phyloP scores from a whole-genome alignment of 2,329 filamentous ascomycete species.

The Zasmidium angulare region DNA sequence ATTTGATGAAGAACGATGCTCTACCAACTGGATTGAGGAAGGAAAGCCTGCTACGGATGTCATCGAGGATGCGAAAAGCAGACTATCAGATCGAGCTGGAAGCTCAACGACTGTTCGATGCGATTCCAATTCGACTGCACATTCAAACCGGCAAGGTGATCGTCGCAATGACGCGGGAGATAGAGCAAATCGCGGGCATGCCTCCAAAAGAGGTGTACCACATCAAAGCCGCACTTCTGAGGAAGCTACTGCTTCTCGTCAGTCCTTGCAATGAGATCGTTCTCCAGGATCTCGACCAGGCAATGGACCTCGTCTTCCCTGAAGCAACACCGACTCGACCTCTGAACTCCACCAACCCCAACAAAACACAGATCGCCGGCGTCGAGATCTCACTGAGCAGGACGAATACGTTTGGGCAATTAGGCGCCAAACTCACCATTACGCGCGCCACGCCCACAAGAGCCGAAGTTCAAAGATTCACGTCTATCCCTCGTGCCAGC shows the following conservation, averaged over 20 bases:
- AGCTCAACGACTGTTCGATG: slow-evolving; percentile 56
- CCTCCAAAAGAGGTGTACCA: slow-evolving; percentile 3
- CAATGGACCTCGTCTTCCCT: slow-evolving; percentile 45
- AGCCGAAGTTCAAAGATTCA: too few species aligned
- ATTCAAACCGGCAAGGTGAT: slow-evolving; percentile 17
- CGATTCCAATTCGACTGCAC: slow-evolving; percentile 48
- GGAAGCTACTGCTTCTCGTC: slow-evolving; percentile 50
- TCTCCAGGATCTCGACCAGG: slow-evolving; percentile 43
- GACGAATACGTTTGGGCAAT: too few species aligned
- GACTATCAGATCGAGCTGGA: slow-evolving; percentile 50
- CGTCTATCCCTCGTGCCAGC: not conserved
- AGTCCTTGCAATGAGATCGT: slow-evolving; percentile 48
- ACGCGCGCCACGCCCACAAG: too few species aligned
- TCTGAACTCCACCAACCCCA: not conserved
- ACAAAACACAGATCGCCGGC: not conserved
- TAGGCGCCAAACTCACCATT: too few species aligned
- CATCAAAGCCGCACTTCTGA: slow-evolving; percentile 46
- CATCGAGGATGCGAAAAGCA: slow-evolving; percentile 52
- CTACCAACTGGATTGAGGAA: slow-evolving; percentile 72
- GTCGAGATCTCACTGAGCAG: not conserved
- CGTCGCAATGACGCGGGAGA: not conserved
- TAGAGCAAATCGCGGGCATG: not conserved
- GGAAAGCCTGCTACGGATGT: slow-evolving; percentile 61
- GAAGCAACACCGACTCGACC: slow-evolving; percentile 1
- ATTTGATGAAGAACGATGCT: slow-evolving; percentile 57